Evolutionary conservation across 495 filamentous ascomycete species (phyloP).

Genomic region (Penicillium pancosmium): DNA sequence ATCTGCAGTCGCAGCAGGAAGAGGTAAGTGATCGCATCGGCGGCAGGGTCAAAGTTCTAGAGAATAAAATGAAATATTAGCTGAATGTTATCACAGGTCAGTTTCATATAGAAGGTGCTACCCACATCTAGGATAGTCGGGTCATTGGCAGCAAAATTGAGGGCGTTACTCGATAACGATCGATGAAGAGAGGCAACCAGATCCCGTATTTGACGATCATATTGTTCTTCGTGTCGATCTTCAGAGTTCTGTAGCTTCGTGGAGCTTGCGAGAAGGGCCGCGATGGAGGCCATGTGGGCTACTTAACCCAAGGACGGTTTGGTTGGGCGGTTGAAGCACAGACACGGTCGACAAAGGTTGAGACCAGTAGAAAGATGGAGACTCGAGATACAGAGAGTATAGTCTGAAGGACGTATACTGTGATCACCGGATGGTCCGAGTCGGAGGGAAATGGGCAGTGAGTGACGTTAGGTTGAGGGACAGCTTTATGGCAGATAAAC

Average conservation of each 20-base stretch:
- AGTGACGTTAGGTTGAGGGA: not conserved
- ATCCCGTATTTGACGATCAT: slow-evolving; percentile 35
- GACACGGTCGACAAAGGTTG: not conserved
- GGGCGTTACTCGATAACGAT: slow-evolving; percentile 18
- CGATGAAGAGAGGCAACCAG: slow-evolving; percentile 29
- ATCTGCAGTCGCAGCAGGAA: slow-evolving; percentile 39
- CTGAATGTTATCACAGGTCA: not conserved
- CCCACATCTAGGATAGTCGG: slow-evolving; percentile 37
- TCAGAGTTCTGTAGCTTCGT: slow-evolving; percentile 13
- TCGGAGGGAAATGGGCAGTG: not conserved
- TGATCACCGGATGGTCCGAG: not conserved
- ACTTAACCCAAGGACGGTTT: not conserved
- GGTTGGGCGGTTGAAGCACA: not conserved
- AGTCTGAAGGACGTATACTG: not conserved
- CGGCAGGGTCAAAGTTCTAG: slow-evolving; percentile 45
- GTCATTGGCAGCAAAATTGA: slow-evolving; percentile 17
- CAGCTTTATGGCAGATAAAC: not conserved
- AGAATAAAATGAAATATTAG: slow-evolving; percentile 5
- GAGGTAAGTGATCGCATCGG: slow-evolving; percentile 48
- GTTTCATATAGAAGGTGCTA: not conserved
- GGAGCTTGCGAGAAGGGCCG: slow-evolving; percentile 19
- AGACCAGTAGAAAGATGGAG: not conserved
- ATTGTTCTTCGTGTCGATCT: slow-evolving; percentile 22
- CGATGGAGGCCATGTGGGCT: slow-evolving; percentile 13
- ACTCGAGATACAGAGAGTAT: not conserved